Evolutionary conservation across 2,329 filamentous ascomycete species (phyloP), one percentile per base, ranked within the genome.

Genomic region (Ophiobolus disseminans): DNA sequence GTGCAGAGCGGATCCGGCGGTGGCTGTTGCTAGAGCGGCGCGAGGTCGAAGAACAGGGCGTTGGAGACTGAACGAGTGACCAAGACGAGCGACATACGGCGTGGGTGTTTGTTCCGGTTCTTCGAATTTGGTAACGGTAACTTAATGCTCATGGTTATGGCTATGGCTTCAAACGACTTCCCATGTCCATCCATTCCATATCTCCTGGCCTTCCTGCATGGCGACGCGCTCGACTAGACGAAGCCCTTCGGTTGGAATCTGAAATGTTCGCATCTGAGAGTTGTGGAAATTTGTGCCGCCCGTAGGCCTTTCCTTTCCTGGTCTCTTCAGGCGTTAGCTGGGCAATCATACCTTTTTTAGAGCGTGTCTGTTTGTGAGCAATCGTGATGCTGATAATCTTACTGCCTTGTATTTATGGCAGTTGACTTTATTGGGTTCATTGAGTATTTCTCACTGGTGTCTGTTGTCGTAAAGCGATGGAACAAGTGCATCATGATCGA

Each of bases 1-100:
- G 93, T 99, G 63, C 90, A 95, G 75, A 89, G 86, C 68, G 88
- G 88, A 65, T 90, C 89, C 66, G 90, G 85, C 73, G 87, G 89
- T 72, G 87, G 90, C 75, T 97, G 92, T 85, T 97, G 92, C 82
- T 97, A 95, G 81, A 82, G 54, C 42, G 21, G 36, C 19, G 36
- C 23, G 26, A n/a, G 21, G 38, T 39, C 41, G 48, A 46, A 30
- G 23, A 50, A 38, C 43, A 35, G 46, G 43, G 31, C 42, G 42
- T 45, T 42, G 40, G 48, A 47, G 55, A 50, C 45, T 50, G 47
- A 52, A 45, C 36, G 51, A 43, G 51, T 35, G 54, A 50, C 40
- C 41, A 46, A 53, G 46, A 57, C 44, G 39, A 58, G 57, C 50
- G 52, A 55, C 56, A 59, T 48, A 53, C 58, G 62, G 65, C 63